phyloP scores from a whole-genome alignment of 257 asterid species.

The Solanum chiquidenum region DNA sequence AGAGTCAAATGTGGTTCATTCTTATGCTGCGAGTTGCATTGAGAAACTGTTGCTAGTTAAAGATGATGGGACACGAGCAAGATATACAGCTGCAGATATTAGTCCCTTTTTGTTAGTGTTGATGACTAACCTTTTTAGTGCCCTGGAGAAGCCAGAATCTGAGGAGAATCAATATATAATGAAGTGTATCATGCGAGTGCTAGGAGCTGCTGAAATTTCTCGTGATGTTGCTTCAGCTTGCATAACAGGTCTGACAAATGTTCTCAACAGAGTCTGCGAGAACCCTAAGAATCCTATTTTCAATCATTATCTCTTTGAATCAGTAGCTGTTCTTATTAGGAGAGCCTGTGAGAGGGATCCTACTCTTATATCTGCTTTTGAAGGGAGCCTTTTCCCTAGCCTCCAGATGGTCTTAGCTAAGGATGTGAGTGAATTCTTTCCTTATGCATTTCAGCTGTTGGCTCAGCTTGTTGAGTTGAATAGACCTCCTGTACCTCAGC shows the following conservation, averaged over 20 bases:
- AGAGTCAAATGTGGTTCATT: conserved; percentile 83
- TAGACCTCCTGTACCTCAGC: conserved; percentile 47
- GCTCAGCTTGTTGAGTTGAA: conserved; percentile 92
- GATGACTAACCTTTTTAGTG: conserved; percentile 74
- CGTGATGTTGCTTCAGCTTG: conserved; percentile 75
- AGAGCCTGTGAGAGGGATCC: conserved; percentile 74
- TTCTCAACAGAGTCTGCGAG: conserved; percentile 66
- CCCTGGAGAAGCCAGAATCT: conserved; percentile 82
- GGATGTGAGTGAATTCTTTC: conserved; percentile 79
- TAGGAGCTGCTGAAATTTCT: conserved; percentile 66
- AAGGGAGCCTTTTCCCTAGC: conserved; percentile 62
- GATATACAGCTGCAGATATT: conserved; percentile 66
- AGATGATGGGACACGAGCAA: conserved; percentile 64
- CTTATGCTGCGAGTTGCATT: conserved; percentile 95
- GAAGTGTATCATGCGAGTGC: conserved; percentile 96
- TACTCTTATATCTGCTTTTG: conserved; percentile 61
- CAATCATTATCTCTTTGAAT: conserved; percentile 79
- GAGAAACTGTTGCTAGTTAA: conserved; percentile 80
- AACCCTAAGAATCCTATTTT: conserved; percentile 81
- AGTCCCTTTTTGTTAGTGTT: conserved; percentile 52
- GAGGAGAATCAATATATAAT: conserved; percentile 96
- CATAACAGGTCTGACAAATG: conserved; percentile 55
- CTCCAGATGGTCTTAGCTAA: conserved; percentile 52
- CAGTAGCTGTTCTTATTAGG: conserved; percentile 72
- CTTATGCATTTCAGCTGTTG: conserved; percentile 85